Evolutionary conservation across 371 early-diverging fungal species (phyloP), one percentile per base, ranked within the genome.

Genomic region (Mortierella sp.): DNA sequence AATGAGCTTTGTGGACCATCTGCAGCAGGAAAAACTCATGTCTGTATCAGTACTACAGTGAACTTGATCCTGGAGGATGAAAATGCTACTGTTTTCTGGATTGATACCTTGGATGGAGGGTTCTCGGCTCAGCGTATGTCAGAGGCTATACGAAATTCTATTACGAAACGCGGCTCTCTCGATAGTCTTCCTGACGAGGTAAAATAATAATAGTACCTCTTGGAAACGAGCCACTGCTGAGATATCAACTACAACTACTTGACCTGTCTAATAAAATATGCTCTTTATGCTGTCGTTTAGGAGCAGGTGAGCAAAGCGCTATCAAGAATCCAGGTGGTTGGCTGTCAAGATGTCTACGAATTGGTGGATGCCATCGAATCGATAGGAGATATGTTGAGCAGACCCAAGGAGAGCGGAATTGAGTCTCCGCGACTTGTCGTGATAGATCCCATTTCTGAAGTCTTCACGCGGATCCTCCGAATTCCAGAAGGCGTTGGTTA

Each of bases 1-100:
- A 72, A 60, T 29, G 80, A 79, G 53, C 62, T 79, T 2, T 73
- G 80, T 48, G 72, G 73, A 0, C 14, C 70, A 2, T 53, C 63
- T 0, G 61, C 70, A 0, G 9, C 59, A 4, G 80, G 80, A 1
- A 79, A 79, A 57, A 69, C 80, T 0, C 58, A 46, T 30, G n/a
- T 79, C 25, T 79, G 80, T 28, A 58, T 79, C 11, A 57, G 63
- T 23, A 26, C 80, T 2, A 48, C 60, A 47, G 51, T 66, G 7
- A 1, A 62, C 9, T 60, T 70, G 60, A 45, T 79, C 25, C 51
- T 70, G 1, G 43, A 46, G 25, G 60, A 72, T 53, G 46, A 16
- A 25, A 23, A 51, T 23, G 57, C 64, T 12, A 57, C n/a, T 14
- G 80, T 69, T 0, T 55, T 73, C 44, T 79, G 80, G 80, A 70